Evolutionary conservation across 2,329 filamentous ascomycete genomes (phyloP), one percentile per base, ranked within the genome.

Genomic region (Xylaria sp.): DNA sequence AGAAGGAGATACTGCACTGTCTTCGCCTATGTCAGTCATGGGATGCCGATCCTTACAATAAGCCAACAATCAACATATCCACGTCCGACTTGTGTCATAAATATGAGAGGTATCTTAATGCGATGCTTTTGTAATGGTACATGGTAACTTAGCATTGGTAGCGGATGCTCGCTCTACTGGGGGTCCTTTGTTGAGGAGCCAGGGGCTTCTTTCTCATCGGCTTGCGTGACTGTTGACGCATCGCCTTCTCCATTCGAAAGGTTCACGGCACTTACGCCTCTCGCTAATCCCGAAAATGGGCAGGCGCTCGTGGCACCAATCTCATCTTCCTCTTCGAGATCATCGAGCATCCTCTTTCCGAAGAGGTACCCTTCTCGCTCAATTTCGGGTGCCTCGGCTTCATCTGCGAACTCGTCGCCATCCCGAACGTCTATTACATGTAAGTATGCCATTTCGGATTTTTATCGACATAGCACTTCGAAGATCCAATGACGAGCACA

Each of bases 341-440:
- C 81, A 3, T 79, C 80, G 13, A 90, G 76, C 9, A 92, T 81
- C 76, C 86, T 88, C 79, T 88, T 89, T 1, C 90, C 90, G 71
- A 90, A 85, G 23, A 92, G 74, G 74, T 87, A 91, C 0, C 90
- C 90, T 76, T 92, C 90, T 62, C 83, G 81, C 76, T 91, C 89
- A 54, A 88, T 78, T 31, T 85, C 80, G 15, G 85, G 81, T 56
- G 84, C 83, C 64, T 83, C 83, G 13, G 83, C 81, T 18, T 81
- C 81, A 1, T 80, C 76, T 33, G 79, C 78, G 72, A 83, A 88
- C 79, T 93, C 91, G 43, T 90, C 86, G 59, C 90, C 86, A 67
- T 89, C 86, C 41, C 86, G 84, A 43, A 92, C 88, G 31, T 72
- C 69, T 71, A 36, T 49, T n/a, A 56, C 1, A 57, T 28, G 54